Evolutionary conservation across 352 stramenopile genomes (phyloP).

Genomic region (Discostella stelligera): DNA sequence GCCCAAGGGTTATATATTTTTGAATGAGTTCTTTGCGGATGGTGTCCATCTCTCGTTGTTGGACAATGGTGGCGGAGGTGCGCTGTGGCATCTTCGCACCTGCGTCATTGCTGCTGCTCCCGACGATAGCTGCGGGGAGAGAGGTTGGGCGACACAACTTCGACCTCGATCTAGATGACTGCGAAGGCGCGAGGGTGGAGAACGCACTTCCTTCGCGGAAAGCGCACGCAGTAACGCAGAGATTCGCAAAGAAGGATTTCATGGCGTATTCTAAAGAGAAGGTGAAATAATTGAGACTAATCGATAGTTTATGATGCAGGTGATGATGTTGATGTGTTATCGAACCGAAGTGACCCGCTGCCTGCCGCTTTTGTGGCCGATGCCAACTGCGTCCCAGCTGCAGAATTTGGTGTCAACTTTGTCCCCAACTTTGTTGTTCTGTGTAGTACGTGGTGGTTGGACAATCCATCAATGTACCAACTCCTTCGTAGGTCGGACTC

Average conservation of each 20-base stretch:
- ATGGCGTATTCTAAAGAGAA: slow-evolving; percentile 4
- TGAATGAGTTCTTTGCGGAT: slow-evolving; percentile 40
- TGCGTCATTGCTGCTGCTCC: slow-evolving; percentile 16
- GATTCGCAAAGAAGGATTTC: slow-evolving; percentile 21
- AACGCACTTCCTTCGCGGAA: slow-evolving; percentile 17
- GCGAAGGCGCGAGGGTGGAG: neutral
- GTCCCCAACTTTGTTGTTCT: too few relatives aligned
- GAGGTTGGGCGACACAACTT: slow-evolving; percentile 7
- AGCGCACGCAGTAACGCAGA: slow-evolving; percentile 14
- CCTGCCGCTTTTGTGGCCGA: neutral
- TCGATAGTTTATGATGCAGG: neutral
- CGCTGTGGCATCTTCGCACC: neutral
- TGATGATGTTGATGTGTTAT: neutral
- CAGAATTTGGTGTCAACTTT: neutral
- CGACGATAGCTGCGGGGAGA: slow-evolving; percentile 15
- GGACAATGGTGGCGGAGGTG: slow-evolving; percentile 20
- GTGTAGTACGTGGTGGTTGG: too few relatives aligned
- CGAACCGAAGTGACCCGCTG: neutral
- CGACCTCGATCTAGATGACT: neutral
- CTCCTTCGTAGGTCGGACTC: too few relatives aligned
- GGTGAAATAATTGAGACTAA: neutral
- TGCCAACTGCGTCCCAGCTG: neutral
- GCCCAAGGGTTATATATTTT: slow-evolving; percentile 40
- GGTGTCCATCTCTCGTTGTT: slow-evolving; percentile 37
- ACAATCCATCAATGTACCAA: too few relatives aligned